These are phyloP conservation scores for Chenopodium album DNA, from an alignment of 148 eudicot species.

Conservation along the genomic window DNA sequence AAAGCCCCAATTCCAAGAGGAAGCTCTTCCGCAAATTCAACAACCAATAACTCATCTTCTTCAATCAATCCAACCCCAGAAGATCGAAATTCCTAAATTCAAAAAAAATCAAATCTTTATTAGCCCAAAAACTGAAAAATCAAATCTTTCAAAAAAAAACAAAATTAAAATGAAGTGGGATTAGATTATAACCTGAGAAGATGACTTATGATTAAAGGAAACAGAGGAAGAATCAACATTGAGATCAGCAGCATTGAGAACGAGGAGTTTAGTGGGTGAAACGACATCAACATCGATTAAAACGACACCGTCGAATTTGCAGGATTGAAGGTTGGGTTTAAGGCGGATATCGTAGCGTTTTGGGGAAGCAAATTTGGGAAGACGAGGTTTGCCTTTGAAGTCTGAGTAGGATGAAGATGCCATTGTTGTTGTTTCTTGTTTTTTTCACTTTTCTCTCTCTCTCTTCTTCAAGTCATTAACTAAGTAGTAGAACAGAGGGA, in stretches of 20 bases:
- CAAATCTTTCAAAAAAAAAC: too few relatives aligned
- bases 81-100: conserved; percentile 48
- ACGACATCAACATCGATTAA: conserved; percentile 59
- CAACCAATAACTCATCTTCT: conserved; percentile 77
- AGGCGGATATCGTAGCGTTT: conserved; percentile 70
- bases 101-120: neutral
- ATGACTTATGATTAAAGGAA: conserved; percentile 38
- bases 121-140: neutral
- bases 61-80: conserved; percentile 52
- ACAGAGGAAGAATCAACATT: conserved; percentile 49
- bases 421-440: conserved; percentile 14
- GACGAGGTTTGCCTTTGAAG: conserved; percentile 70
- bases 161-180: neutral
- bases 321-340: conserved; percentile 68
- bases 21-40: conserved; percentile 66
- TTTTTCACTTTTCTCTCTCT: too few relatives aligned
- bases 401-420: conserved; percentile 37
- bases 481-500: too few relatives aligned
- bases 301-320: conserved; percentile 73
- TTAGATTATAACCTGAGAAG: conserved; percentile 40
- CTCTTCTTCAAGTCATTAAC: too few relatives aligned
- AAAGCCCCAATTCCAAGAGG: conserved; percentile 69
- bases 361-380: conserved; percentile 70
- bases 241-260: conserved; percentile 91
- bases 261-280: conserved; percentile 56